Percentiles rank a stretch among this genome's conserved stretches.
Conservation (phyloP, 2,329 filamentous ascomycete genomes). For the Chaetomium strumarium region DNA sequence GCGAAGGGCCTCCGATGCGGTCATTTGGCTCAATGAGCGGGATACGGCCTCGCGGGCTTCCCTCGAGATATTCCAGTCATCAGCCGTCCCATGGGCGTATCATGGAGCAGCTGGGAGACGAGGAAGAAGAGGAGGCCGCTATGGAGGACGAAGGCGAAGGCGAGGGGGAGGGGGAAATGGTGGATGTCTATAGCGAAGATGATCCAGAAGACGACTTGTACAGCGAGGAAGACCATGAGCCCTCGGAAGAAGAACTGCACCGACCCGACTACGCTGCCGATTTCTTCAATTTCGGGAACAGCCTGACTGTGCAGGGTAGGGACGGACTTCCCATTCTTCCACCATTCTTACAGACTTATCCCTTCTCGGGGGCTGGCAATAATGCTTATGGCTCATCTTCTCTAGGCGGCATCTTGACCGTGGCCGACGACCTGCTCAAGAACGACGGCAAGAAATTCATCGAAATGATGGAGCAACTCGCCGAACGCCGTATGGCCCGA, state of each 20-base stretch:
- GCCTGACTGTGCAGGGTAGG: slow-evolving; percentile 84
- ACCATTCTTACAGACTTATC: slow-evolving; percentile 30
- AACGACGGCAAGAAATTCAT: slow-evolving; percentile 99
- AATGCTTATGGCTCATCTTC: slow-evolving; percentile 31
- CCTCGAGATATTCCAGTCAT: slow-evolving; percentile 54
- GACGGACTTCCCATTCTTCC: slow-evolving; percentile 38
- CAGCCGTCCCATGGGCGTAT: slow-evolving; percentile 72
- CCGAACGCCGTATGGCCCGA: slow-evolving; percentile 92
- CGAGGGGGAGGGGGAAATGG: slow-evolving; percentile 36
- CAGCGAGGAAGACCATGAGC: slow-evolving; percentile 54
- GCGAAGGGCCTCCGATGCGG: slow-evolving; percentile 62
- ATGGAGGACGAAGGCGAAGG: slow-evolving; percentile 47
- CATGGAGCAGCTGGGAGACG: slow-evolving; percentile 57
- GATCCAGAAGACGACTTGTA: slow-evolving; percentile 51
- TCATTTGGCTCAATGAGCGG: slow-evolving; percentile 52
- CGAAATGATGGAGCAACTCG: slow-evolving; percentile 99
- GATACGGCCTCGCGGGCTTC: slow-evolving; percentile 52
- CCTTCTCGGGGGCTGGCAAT: slow-evolving; percentile 25
- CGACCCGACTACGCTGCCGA: slow-evolving; percentile 68
- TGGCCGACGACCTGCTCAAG: slow-evolving; percentile 95
- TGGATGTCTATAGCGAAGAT: slow-evolving; percentile 58
- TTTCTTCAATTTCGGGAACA: slow-evolving; percentile 97
- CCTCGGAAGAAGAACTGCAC: slow-evolving; percentile 41
- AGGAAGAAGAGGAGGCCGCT: slow-evolving; percentile 50
- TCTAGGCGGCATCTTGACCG: slow-evolving; percentile 92